phyloP scores from a whole-genome alignment of 2,329 filamentous ascomycete genomes.

The Sarocladium strictum region DNA sequence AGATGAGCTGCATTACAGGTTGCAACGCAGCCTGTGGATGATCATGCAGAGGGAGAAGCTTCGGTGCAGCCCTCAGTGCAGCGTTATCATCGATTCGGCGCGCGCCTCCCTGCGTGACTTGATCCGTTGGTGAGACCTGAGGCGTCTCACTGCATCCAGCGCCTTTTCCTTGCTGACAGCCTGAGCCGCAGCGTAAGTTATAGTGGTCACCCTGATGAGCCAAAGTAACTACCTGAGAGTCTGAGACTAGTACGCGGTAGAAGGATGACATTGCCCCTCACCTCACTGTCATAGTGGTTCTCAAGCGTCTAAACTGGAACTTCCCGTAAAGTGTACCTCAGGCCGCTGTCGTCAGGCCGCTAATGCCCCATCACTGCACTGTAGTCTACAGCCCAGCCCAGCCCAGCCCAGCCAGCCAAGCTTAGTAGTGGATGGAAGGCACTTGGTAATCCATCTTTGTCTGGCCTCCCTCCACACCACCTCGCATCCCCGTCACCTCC shows the following conservation, averaged over 20 bases:
- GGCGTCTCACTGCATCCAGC: slow-evolving; percentile 1
- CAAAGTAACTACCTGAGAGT: no score
- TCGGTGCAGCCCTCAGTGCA: not conserved
- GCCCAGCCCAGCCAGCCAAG: not conserved
- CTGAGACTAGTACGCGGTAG: no score
- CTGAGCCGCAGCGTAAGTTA: no score
- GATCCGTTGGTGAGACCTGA: slow-evolving; percentile 1
- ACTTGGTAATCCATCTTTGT: not conserved
- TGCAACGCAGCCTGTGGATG: not conserved
- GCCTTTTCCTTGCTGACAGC: no score
- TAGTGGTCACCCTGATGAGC: no score
- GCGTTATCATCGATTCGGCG: no score
- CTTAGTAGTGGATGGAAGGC: no score
- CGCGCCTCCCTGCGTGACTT: not conserved
- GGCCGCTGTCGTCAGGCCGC: slow-evolving; percentile 10
- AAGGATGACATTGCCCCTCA: no score
- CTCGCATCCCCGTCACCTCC: not conserved
- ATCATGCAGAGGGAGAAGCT: not conserved
- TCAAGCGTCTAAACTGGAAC: no score
- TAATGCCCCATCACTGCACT: not conserved
- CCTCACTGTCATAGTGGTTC: no score
- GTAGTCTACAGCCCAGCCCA: not conserved
- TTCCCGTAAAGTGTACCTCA: slow-evolving; percentile 10
- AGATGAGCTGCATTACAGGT: slow-evolving; percentile 1
- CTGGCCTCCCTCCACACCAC: not conserved